Base-by-base conservation (phyloP, 179 eudicot species). In the Vitellaria paradoxa region DNA sequence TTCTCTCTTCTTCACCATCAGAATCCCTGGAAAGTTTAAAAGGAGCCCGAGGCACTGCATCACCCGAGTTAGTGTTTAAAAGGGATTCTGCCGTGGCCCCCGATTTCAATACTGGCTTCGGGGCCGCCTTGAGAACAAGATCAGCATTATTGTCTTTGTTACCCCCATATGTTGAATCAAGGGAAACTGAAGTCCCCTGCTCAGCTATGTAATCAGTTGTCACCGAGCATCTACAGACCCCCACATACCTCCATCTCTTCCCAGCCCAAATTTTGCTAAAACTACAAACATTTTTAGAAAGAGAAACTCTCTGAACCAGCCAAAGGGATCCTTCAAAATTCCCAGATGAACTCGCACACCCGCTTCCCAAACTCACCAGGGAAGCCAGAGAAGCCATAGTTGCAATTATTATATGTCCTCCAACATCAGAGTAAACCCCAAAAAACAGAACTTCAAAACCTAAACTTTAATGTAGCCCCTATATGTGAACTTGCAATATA, bases 351-450 rank as follows among this genome's bases (percentile, higher is more conserved):
- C 84, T 80, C 15, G 85, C 76, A 66, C 87, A 84, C 37, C 84
- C 84, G 76, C 94, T 87, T 68, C 99, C 99, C 87, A 91, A 86
- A 81, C 88, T 91, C 77, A 85, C 94, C 24, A 88, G 87, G 90
- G 99, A 93, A 92, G 99, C 91, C 89, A 93, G 74, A 77, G 91
- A 84, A 77, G 91, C 87, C 99, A 96, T 95, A 46, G 74, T 63
- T 55, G 26, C 26, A 70, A n/a, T 77, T 60, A 79, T 71, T 60
- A 79, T 71, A 81, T 40, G 74, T 62, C 55, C 72, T 76, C 9
- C 84, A 87, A 79, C 78, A 71, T 15, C 21, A 60, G 37, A 30
- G 1, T 30, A 30, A 30, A 30, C 37, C 37, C 37, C 37, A 30
- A 30, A 2, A 30, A 73, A 50, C 21, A 74, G 7, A 67, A 52